A percentile compares a stretch with the other conserved stretches of the same genome.
Evolutionary conservation across 805 yeast species (phyloP).

Genomic region (Metschnikowia kofuensis): DNA sequence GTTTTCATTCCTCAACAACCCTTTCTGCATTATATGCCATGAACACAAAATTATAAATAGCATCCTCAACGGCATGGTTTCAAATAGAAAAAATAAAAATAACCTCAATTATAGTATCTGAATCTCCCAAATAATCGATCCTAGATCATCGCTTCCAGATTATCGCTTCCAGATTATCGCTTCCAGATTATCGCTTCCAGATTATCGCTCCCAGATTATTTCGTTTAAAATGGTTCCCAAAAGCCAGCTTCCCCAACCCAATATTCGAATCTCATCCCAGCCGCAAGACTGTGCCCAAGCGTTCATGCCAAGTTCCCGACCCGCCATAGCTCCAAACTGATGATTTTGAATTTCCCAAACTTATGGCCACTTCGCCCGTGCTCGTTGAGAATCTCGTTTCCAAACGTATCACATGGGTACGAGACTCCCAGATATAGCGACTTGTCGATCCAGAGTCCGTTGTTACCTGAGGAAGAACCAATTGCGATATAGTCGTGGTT

Average conservation of each 20-base stretch:
- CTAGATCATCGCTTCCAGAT: too few species aligned
- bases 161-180: too few species aligned
- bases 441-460: constrained; percentile 86
- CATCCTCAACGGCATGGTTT: constrained; percentile 51
- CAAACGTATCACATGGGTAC: constrained; percentile 78
- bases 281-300: background rate
- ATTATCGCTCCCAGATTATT: too few species aligned
- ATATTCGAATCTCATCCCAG: background rate
- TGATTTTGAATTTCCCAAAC: constrained; percentile 62
- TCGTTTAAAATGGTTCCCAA: too few species aligned
- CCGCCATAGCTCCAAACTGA: constrained; percentile 85
- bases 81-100: constrained; percentile 1
- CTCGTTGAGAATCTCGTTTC: constrained; percentile 68
- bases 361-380: constrained; percentile 19
- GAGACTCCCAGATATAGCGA: constrained; percentile 74
- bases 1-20: constrained; percentile 6
- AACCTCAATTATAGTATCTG: too few species aligned
- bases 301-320: constrained; percentile 40
- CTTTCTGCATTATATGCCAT: constrained; percentile 19
- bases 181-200: too few species aligned
- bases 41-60: constrained; percentile 23
- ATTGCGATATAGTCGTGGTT: constrained; percentile 73
- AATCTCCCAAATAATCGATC: too few species aligned
- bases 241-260: too few species aligned
- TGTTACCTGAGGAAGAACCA: constrained; percentile 92